These are phyloP conservation scores for Echria macrotheca DNA, from an alignment of 495 filamentous ascomycete species.

Conservation along the genomic window DNA sequence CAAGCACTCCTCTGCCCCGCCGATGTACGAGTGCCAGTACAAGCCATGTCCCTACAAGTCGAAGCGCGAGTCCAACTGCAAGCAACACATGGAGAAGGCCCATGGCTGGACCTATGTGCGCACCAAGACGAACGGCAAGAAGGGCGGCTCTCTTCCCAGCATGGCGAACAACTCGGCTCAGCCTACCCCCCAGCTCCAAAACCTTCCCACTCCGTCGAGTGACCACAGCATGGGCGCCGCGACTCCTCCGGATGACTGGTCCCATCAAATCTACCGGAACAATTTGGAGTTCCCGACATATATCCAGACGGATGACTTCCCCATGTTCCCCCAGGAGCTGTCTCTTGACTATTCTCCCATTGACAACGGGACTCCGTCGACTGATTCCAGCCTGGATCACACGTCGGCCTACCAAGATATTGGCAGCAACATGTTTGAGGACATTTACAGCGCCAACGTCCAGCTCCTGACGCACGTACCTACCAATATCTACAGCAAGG, in stretches of 20 bases:
- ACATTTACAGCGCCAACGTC: slow-evolving; percentile 50
- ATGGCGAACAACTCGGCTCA: slow-evolving; percentile 30
- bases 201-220: slow-evolving; percentile 45
- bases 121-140: slow-evolving; percentile 78
- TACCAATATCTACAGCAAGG: slow-evolving; percentile 34
- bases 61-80: slow-evolving; percentile 96
- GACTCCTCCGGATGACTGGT: slow-evolving; percentile 40
- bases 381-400: slow-evolving; percentile 38
- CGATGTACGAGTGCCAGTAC: slow-evolving; percentile 76
- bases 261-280: slow-evolving; percentile 21
- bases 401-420: slow-evolving; percentile 43
- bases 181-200: slow-evolving; percentile 50
- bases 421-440: slow-evolving; percentile 44
- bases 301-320: slow-evolving; percentile 32
- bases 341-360: slow-evolving; percentile 46
- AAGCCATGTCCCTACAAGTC: slow-evolving; percentile 85
- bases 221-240: slow-evolving; percentile 37
- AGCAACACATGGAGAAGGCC: slow-evolving; percentile 99
- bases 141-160: slow-evolving; percentile 29
- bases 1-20: slow-evolving; percentile 76
- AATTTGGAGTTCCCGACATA: slow-evolving; percentile 40
- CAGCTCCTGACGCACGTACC: slow-evolving; percentile 36
- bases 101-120: slow-evolving; percentile 87
- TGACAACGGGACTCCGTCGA: slow-evolving; percentile 43
- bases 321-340: slow-evolving; percentile 36